Base-by-base conservation (phyloP, 495 filamentous ascomycete genomes). In the Sphaerosporella brunnea region DNA sequence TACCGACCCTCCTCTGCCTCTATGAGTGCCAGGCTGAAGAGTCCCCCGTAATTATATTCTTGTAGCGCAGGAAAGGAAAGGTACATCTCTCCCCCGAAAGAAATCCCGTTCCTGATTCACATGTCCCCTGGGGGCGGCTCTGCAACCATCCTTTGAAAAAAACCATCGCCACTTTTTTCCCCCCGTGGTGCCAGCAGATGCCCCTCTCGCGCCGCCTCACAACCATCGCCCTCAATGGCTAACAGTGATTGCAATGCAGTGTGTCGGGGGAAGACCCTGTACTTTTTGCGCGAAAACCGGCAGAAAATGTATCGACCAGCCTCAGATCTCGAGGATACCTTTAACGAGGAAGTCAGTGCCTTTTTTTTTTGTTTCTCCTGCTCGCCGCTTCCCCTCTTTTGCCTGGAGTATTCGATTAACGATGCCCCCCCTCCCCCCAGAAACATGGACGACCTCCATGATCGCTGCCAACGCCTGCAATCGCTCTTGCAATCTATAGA, bases 321-420 rank as follows among this genome's bases (percentile, higher is more conserved):
- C 53, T 34, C 53, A 52, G 11, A 60, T 62, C 16, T 36, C 55
- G n/a, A 51, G 62, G 21, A 60, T 63, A n/a, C 59, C 62, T 23
- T 34, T 63, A 16, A 64, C 62, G 3, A 45, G 62, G 34, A 61
- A 61, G 60, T 63, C 38, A 50, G 56, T 53, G n/a, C n/a, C n/a
- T 10, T n/a, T n/a, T n/a, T n/a, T n/a, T n/a, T n/a, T n/a, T n/a
- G n/a, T 13, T 18, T 40, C 24, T 24, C 8, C 15, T n/a, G 24
- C 42, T n/a, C n/a, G n/a, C 5, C 28, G 28, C 28, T 32, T 32
- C 28, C 28, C 28, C 28, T 5, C 28, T n/a, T n/a, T n/a, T 13
- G 13, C 28, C 28, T 32, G 28, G 28, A 13, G 28, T 5, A 32
- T 5, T n/a, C n/a, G 28, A 13, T 13, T 32, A 32, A 32, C 28